Evolutionary conservation across 306 rosid species (phyloP), one percentile per base, ranked within the genome.

Genomic region (Ammopiptanthus mongolicus): DNA sequence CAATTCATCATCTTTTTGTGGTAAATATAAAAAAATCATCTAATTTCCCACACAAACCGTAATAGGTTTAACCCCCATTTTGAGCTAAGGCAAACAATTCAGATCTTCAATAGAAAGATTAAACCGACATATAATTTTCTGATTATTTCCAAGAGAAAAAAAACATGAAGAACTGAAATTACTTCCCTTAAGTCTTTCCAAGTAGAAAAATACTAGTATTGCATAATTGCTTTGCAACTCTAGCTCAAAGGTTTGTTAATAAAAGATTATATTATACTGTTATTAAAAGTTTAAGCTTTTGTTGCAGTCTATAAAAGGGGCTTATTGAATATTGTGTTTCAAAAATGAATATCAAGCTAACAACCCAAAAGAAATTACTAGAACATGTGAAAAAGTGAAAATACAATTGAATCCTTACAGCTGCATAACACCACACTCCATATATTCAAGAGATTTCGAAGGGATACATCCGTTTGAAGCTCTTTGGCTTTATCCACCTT

Each of bases 371-470:
- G 9, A 55, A 18, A 65, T 2, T 28, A 58, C 5, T 3, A 5
- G 9, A 8, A 0, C 4, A 63, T 57, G 44, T 10, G 62, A 19
- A 31, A 74, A 63, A 50, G 15, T 12, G 5, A 14, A 8, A 31
- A 34, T 1, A 61, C 2, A 60, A 3, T 47, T 22, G 8, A 31
- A 19, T 5, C 44, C 82, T 69, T 78, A 90, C 97, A 68, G 42
- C 85, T 73, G 60, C 85, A 51, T 37, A 90, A 78, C 7, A 86
- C 90, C 8, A 92, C 57, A 18, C 84, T 5, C 91, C 93, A 86
- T 1, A 86, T 63, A 23, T 61, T 60, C 18, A 75, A 0, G 15
- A 92, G 84, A 76, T 82, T 79, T 46, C 82, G 70, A 12, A 90
- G 0, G 7, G 96, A 86, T 2, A 82, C 58, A 13, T 92, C 96